phyloP scores from a whole-genome alignment of 257 asterid species.

The Nicotiana knightiana region DNA sequence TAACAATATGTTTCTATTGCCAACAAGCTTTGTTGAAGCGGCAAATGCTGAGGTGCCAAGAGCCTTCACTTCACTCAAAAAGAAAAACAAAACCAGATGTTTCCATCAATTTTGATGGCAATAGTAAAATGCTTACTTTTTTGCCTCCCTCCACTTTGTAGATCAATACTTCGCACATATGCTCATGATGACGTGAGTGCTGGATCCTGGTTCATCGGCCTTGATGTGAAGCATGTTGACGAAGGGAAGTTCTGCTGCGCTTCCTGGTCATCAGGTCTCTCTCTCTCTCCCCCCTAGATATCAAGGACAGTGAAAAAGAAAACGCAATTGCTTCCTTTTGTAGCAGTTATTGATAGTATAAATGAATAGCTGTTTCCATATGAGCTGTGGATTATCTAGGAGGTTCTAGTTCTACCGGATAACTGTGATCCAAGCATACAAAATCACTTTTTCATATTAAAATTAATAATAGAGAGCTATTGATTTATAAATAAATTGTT shows the following conservation, averaged over 20 bases:
- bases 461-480: neutral
- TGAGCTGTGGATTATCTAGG: neutral
- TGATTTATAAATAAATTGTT: neutral
- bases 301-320: neutral
- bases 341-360: neutral
- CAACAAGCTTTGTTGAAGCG: neutral
- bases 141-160: constrained; percentile 19
- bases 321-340: neutral
- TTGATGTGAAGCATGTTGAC: constrained; percentile 68
- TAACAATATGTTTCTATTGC: neutral
- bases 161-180: constrained; percentile 53
- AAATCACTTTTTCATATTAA: neutral
- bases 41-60: neutral
- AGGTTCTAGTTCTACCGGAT: neutral
- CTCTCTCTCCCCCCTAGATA: neutral
- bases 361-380: neutral
- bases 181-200: constrained; percentile 86
- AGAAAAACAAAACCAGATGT: neutral
- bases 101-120: constrained; percentile 1
- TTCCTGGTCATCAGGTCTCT: constrained; percentile 69
- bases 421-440: neutral
- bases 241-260: constrained; percentile 91
- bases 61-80: neutral
- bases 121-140: neutral
- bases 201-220: constrained; percentile 93